Conservation (phyloP, 2,329 filamentous ascomycete species). For the Aspergillus sp. region DNA sequence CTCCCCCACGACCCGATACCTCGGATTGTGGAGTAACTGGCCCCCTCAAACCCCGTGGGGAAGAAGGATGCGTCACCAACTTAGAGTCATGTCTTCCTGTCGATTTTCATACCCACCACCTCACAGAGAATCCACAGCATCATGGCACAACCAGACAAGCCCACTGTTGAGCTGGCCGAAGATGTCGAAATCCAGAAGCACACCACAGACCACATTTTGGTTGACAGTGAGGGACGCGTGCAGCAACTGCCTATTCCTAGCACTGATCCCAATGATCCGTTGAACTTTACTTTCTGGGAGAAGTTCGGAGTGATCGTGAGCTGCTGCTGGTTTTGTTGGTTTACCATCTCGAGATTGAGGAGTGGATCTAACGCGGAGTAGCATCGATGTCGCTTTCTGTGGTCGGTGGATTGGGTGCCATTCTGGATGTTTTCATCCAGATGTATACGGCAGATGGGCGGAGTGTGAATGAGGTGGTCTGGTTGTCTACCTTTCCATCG, state of each 20-base stretch:
- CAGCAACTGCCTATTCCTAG: slow-evolving; percentile 25
- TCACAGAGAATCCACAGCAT: too few species aligned
- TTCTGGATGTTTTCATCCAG: slow-evolving; percentile 34
- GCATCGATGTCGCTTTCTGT: slow-evolving; percentile 28
- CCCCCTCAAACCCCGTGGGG: too few species aligned
- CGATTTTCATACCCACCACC: too few species aligned
- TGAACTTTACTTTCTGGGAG: slow-evolving; percentile 24
- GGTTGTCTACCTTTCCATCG: slow-evolving; percentile 39
- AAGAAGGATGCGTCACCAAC: too few species aligned
- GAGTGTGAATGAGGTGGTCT: slow-evolving; percentile 31
- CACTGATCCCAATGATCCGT: slow-evolving; percentile 26
- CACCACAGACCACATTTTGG: slow-evolving; percentile 8
- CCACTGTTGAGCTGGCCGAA: slow-evolving; percentile 11
- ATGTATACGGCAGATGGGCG: slow-evolving; percentile 28
- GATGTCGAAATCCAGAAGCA: slow-evolving; percentile 8
- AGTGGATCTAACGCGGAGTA: neutral
- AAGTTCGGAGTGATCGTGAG: slow-evolving; percentile 25
- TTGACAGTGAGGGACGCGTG: slow-evolving; percentile 20
- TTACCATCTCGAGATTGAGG: too few species aligned
- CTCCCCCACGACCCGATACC: too few species aligned
- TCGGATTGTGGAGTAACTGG: too few species aligned
- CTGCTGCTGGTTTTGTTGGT: slow-evolving; percentile 29
- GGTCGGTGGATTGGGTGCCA: slow-evolving; percentile 29
- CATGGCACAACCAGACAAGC: neutral
- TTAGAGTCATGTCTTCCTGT: too few species aligned